phyloP scores from a whole-genome alignment of 768 basidiomycete species.

The Tulasnella sp. region DNA sequence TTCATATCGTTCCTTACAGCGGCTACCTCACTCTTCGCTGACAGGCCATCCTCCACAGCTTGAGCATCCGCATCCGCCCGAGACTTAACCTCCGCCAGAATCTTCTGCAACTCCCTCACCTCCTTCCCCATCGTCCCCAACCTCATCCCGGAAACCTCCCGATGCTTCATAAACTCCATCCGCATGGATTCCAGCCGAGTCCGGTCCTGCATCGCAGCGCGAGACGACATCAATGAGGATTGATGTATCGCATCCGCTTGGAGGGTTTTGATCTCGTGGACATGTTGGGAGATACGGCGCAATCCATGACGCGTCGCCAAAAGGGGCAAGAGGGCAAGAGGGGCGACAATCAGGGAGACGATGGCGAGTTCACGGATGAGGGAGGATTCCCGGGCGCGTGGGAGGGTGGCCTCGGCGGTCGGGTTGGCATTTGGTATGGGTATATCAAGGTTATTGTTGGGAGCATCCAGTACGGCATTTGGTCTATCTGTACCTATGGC shows the following conservation, averaged over 20 bases:
- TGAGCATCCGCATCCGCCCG: too few relatives aligned
- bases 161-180: neutral
- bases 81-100: neutral
- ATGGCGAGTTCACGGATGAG: slow-evolving; percentile 9
- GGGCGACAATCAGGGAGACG: slow-evolving; percentile 4
- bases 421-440: too few relatives aligned
- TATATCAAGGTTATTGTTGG: too few relatives aligned
- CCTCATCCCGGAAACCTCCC: neutral
- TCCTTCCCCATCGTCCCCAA: neutral
- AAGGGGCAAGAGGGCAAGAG: neutral
- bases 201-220: neutral
- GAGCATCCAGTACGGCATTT: too few relatives aligned
- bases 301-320: neutral
- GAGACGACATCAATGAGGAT: neutral
- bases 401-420: too few relatives aligned
- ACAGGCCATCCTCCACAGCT: neutral
- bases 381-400: neutral
- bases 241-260: neutral
- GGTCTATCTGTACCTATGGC: too few relatives aligned
- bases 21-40: neutral
- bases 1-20: neutral
- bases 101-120: neutral
- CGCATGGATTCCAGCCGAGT: neutral
- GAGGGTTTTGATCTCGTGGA: neutral
- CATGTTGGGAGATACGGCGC: neutral